Conservation (phyloP, 805 yeast species). For the Saccharomycopsis sp. region DNA sequence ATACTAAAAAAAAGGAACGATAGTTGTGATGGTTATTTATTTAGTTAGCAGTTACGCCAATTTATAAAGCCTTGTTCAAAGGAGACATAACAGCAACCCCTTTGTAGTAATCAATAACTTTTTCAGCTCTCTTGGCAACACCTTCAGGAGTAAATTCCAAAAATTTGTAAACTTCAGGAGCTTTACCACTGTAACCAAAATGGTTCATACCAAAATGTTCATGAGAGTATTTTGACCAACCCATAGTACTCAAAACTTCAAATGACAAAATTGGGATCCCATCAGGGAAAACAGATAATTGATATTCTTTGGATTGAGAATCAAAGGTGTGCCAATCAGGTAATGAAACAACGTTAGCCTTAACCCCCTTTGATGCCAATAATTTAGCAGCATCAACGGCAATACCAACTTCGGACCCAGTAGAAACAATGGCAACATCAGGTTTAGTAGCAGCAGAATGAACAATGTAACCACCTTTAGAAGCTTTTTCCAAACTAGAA, state of each 20-base stretch:
- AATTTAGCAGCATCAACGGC: slow-evolving; percentile 77
- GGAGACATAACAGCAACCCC: slow-evolving; percentile 69
- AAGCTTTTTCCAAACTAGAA: slow-evolving; percentile 83
- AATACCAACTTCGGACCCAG: slow-evolving; percentile 91
- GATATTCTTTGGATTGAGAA: slow-evolving; percentile 72
- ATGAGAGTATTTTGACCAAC: slow-evolving; percentile 95
- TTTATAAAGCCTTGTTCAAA: slow-evolving; percentile 68
- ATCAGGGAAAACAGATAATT: slow-evolving; percentile 84
- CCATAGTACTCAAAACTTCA: slow-evolving; percentile 85
- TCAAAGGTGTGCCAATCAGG: slow-evolving; percentile 93
- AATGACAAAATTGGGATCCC: slow-evolving; percentile 89
- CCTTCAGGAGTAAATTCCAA: slow-evolving; percentile 93
- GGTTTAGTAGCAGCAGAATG: slow-evolving; percentile 49
- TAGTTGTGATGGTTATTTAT: no score
- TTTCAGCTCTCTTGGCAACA: slow-evolving; percentile 75
- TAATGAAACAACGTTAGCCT: slow-evolving; percentile 79
- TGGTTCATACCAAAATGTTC: slow-evolving; percentile 92
- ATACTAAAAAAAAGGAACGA: slow-evolving; percentile 17
- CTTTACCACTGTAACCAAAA: slow-evolving; percentile 96
- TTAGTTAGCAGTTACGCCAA: slow-evolving; percentile 8
- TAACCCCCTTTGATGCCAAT: slow-evolving; percentile 57
- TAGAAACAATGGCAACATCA: slow-evolving; percentile 71
- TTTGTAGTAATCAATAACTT: slow-evolving; percentile 77
- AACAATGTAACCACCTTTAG: slow-evolving; percentile 90
- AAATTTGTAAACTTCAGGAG: slow-evolving; percentile 68